Evolutionary conservation across 2,329 filamentous ascomycete species (phyloP), one percentile per base, ranked within the genome.

Genomic region (Sarocladium brachiariae): DNA sequence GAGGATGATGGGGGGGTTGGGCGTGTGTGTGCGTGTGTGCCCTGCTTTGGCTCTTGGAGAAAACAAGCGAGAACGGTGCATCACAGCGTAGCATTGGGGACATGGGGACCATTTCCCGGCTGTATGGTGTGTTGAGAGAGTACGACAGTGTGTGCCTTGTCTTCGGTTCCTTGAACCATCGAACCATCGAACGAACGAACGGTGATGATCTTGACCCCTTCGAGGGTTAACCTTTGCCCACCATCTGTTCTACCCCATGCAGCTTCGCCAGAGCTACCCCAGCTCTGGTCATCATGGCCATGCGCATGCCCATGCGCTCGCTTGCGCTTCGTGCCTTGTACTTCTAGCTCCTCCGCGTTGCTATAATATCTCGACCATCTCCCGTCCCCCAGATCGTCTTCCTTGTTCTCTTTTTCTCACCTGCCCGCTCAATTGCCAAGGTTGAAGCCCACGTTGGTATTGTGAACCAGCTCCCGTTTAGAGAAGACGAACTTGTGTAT

Each of bases 391-490:
- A 14, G 43, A 47, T 23, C 24, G n/a, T 47, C 43, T 19, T 47
- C 19, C 14, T 8, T 6, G 11, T 13, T 25, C 11, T 23, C 18
- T 18, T 47, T 18, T 33, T 30, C 43, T 47, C 18, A 30, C 25
- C 43, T 33, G 31, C 41, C 51, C 48, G n/a, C 51, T 39, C 39
- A 38, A 23, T 37, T 43, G 23, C 16, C 25, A 47, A 47, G 27
- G 25, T 33, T 47, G 24, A 16, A 33, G 24, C 16, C 24, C 25
- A 47, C n/a, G 6, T 47, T 33, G 18, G 10, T 23, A 10, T 41
- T 41, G 7, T 37, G 27, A 30, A 30, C 13, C 27, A 13, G 7
- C 27, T 30, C 7, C 27, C 7, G 27, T 7, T 7, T 30, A 30
- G 27, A 30, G 27, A 30, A 37, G 34, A 37, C 11, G 14, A 14